Percentiles rank a stretch among this genome's conserved stretches.
phyloP scores from a whole-genome alignment of 306 rosid genomes.

The Glycyrrhiza uralensis region DNA sequence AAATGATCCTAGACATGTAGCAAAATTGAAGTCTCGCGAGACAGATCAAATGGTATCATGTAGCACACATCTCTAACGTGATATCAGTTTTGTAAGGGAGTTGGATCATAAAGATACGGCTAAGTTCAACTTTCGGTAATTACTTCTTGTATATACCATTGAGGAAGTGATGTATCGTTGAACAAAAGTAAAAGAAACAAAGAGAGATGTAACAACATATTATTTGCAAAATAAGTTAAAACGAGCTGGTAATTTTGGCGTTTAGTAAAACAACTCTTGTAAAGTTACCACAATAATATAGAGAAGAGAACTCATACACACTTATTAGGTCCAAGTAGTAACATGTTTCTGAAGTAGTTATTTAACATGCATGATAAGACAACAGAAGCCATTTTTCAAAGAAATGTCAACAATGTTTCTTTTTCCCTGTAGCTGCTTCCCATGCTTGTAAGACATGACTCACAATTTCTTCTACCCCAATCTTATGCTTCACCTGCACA shows the following conservation, averaged over 20 bases:
- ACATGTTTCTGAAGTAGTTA: background rate
- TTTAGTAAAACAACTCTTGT: background rate
- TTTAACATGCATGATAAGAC: background rate
- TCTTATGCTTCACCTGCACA: constrained; percentile 77
- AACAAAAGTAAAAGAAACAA: too few species aligned
- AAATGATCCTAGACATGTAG: too few species aligned
- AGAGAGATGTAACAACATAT: too few species aligned
- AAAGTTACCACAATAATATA: background rate
- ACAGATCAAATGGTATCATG: too few species aligned
- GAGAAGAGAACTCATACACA: background rate
- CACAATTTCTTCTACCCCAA: constrained; percentile 77
- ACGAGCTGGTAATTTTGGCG: background rate
- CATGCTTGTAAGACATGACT: constrained; percentile 65
- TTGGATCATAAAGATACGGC: too few species aligned
- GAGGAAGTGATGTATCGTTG: too few species aligned
- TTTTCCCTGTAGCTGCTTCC: constrained; percentile 75
- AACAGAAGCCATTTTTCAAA: background rate
- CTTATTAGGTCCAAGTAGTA: background rate
- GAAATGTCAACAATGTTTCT: constrained; percentile 51
- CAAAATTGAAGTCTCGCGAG: too few species aligned
- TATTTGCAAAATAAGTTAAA: too few species aligned
- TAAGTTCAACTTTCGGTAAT: too few species aligned
- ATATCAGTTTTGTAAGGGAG: too few species aligned
- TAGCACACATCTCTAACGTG: too few species aligned
- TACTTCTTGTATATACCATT: too few species aligned